phyloP scores from a whole-genome alignment of 495 filamentous ascomycete species.

The Thermothielavioides terrestris region DNA sequence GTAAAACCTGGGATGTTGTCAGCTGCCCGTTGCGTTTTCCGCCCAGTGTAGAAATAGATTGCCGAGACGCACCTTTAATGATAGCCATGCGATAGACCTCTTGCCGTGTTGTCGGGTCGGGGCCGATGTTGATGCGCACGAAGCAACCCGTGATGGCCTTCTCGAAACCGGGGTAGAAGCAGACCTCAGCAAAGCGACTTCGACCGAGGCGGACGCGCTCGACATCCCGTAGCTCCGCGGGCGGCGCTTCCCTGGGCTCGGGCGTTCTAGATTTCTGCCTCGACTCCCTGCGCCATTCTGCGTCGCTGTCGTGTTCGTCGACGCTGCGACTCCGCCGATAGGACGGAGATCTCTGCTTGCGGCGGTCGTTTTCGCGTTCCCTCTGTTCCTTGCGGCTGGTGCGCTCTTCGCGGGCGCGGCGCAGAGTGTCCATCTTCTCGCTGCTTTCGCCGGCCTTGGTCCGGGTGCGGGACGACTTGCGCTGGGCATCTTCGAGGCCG shows the following conservation, averaged over 20 bases:
- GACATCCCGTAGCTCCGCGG: slow-evolving; percentile 67
- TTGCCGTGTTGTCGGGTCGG: slow-evolving; percentile 54
- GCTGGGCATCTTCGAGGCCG: slow-evolving; percentile 59
- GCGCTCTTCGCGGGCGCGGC: slow-evolving; percentile 76
- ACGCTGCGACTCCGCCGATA: slow-evolving; percentile 45
- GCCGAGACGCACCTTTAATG: slow-evolving; percentile 60
- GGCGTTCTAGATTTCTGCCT: slow-evolving; percentile 38
- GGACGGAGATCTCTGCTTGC: slow-evolving; percentile 39
- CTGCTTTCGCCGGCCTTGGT: slow-evolving; percentile 74
- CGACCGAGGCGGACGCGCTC: slow-evolving; percentile 75
- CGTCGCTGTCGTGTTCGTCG: slow-evolving; percentile 71
- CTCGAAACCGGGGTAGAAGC: slow-evolving; percentile 85
- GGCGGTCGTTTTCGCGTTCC: slow-evolving; percentile 56
- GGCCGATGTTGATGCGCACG: slow-evolving; percentile 69
- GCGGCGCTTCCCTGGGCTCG: slow-evolving; percentile 40
- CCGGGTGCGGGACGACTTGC: slow-evolving; percentile 77
- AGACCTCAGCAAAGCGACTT: slow-evolving; percentile 71
- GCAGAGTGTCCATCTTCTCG: slow-evolving; percentile 70
- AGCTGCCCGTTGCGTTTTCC: background rate
- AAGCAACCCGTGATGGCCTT: slow-evolving; percentile 70
- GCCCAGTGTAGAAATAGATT: background rate
- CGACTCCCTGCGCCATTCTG: slow-evolving; percentile 51
- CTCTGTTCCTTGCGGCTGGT: slow-evolving; percentile 65
- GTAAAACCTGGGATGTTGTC: slow-evolving; percentile 52
- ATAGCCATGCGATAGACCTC: slow-evolving; percentile 76